A percentile compares a stretch with the other conserved stretches of the same genome.
phyloP scores from a whole-genome alignment of 2,329 filamentous ascomycete genomes.

The Cytospora paraplurivora region DNA sequence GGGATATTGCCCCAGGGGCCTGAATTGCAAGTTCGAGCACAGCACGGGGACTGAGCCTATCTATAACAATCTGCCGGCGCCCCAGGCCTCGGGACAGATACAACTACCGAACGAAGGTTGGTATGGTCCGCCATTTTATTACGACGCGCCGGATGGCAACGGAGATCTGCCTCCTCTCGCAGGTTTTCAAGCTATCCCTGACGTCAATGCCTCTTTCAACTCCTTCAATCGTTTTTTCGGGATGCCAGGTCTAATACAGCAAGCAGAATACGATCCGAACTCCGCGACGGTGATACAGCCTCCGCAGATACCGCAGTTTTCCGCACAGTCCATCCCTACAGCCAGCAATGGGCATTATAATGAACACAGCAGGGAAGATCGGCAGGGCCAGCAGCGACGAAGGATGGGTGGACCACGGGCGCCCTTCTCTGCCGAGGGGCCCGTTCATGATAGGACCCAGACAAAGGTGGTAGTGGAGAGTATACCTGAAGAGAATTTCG shows the following conservation, averaged over 20 bases:
- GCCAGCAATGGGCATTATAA: slow-evolving; percentile 32
- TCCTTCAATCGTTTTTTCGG: neutral
- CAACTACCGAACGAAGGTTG: slow-evolving; percentile 40
- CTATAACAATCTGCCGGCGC: slow-evolving; percentile 32
- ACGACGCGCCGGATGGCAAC: neutral
- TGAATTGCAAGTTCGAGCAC: slow-evolving; percentile 70
- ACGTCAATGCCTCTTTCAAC: neutral
- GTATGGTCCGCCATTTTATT: slow-evolving; percentile 8
- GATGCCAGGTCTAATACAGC: slow-evolving; percentile 10
- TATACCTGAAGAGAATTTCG: slow-evolving; percentile 72
- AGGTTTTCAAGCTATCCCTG: neutral
- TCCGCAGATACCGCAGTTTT: slow-evolving; percentile 21
- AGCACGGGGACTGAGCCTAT: slow-evolving; percentile 56
- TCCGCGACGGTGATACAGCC: slow-evolving; percentile 29
- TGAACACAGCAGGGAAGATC: slow-evolving; percentile 40
- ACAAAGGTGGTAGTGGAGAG: slow-evolving; percentile 75
- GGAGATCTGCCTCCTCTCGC: neutral
- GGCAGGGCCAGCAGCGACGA: slow-evolving; percentile 40
- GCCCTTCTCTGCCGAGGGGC: slow-evolving; percentile 65
- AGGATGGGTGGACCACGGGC: slow-evolving; percentile 45
- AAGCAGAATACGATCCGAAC: slow-evolving; percentile 54
- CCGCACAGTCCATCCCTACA: neutral
- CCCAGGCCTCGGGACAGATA: slow-evolving; percentile 32
- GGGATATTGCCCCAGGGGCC: slow-evolving; percentile 70
- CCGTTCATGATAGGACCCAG: slow-evolving; percentile 62